Evolutionary conservation across 768 basidiomycete genomes (phyloP), one percentile per base, ranked within the genome.

Genomic region (Leccinum rimulosum): DNA sequence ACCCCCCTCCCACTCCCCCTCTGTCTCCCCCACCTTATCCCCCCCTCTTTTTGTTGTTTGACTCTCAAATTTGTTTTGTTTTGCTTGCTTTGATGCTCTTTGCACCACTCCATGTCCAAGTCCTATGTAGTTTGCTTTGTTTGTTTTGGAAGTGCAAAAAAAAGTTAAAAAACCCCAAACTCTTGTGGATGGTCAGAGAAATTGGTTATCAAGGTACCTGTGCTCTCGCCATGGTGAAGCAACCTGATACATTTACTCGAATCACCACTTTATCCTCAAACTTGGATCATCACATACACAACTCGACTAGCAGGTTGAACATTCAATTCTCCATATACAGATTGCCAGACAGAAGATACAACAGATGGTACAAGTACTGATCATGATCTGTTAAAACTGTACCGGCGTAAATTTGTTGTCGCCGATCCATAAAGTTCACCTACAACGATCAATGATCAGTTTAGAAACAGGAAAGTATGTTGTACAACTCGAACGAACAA

Each of bases 351-450:
- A 25, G 25, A 25, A 2, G 25, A 25, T 25, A 25, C 3, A 3
- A 64, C 66, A 66, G 11, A 30, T 25, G 55, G 64, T 70, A 69
- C 66, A 69, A 50, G 31, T 63, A 60, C 2, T 25, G 25, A 3
- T 25, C 25, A 25, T 3, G 3, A 33, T 51, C 22, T 57, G 53
- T 55, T 49, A 51, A 40, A 52, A 54, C 36, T 52, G 58, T 69
- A 69, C 68, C 3, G 22, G 22, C 52, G 0, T 61, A 57, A 56
- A 57, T 58, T 58, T 66, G 66, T 61, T 59, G 52, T 40, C 65
- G n/a, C 50, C 6, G 0, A 53, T 65, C 52, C 52, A 0, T 45
- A 43, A 25, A 25, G 25, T 17, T 48, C 50, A 43, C 54, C 58
- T 51, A 7, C 48, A 31, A 55, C 47, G 52, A 60, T 69, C 69